Base-by-base conservation (phyloP, 1,284 basidiomycete species). In the Ceratobasidium sp. region DNA sequence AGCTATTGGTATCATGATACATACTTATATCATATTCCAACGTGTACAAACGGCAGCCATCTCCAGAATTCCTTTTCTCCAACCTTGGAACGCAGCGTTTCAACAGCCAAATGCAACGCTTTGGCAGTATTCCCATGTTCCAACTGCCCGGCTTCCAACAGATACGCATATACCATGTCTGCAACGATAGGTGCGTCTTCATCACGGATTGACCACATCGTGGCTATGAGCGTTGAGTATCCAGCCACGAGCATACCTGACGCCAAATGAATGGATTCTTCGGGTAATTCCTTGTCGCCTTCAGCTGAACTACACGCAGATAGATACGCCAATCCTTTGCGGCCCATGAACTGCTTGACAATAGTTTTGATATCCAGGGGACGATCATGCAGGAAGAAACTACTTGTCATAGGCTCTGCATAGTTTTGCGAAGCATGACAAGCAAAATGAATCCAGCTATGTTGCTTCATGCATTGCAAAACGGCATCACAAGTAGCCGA, bases 201-300 rank as follows among this genome's bases (percentile, higher is more conserved):
- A 35, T 75, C 73, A 20, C 13, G 5, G n/a, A 75, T 64, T n/a
- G 42, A 28, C 73, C 73, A 75, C 73, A 75, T 75, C 17, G 73
- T 54, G 17, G 51, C 73, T 49, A 75, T 64, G 8, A 53, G 42
- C 3, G n/a, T 35, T 23, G 17, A 47, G 33, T 58, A 75, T 3
- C 60, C 69, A 1, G 56, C 73, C 66, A 54, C 39, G 10, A 68
- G 26, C 39, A 68, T 23, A 8, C 66, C 73, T 20, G 73, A 42
- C 8, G 73, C 73, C 3, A 75, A 31, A 54, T 76, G 75, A 15
- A 76, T 45, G 8, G 56, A 28, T 49, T 76, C 75, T 6, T 76
- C 63, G 1, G 75, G 51, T 53, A 66, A 20, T 20, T 20, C 15
- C 13, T 56, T 26, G 37, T 76, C 65, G 37, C 63, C 75, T 42